These are phyloP conservation scores for Iris macrosiphon DNA, from an alignment of 106 monocot genomes.

Conservation along the genomic window DNA sequence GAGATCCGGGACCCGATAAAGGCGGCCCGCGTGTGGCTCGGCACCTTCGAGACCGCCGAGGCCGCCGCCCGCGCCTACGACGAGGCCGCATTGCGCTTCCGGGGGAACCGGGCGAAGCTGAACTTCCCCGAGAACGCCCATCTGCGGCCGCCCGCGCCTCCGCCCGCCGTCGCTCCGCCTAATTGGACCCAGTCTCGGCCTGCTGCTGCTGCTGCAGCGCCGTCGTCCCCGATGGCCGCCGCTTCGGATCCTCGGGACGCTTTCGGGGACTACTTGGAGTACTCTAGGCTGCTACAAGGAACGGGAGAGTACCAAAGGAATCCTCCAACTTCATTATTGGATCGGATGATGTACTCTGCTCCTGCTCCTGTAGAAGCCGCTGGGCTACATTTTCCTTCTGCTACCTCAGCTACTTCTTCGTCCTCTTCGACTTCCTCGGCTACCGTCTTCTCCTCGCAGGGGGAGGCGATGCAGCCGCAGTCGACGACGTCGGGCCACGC, in stretches of 20 bases:
- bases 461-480: background rate
- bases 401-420: background rate
- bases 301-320: constrained; percentile 12
- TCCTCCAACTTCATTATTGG: constrained; percentile 5
- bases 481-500: background rate
- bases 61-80: constrained; percentile 66
- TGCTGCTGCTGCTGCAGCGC: constrained; percentile 6
- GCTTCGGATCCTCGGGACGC: background rate
- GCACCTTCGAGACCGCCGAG: constrained; percentile 62
- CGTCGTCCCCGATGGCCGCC: background rate
- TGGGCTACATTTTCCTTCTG: background rate
- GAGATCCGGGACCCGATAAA: constrained; percentile 62
- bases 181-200: background rate
- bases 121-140: constrained; percentile 48
- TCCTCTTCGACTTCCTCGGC: constrained; percentile 7
- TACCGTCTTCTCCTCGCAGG: background rate
- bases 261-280: constrained; percentile 20
- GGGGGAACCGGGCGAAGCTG: constrained; percentile 52
- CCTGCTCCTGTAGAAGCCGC: background rate
- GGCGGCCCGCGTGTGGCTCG: constrained; percentile 68
- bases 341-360: constrained; percentile 6
- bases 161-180: background rate
- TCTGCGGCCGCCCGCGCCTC: background rate
- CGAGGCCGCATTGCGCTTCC: constrained; percentile 51
- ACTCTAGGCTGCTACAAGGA: constrained; percentile 27